phyloP scores from a whole-genome alignment of 2,329 filamentous ascomycete species.

The Fusarium sp. region DNA sequence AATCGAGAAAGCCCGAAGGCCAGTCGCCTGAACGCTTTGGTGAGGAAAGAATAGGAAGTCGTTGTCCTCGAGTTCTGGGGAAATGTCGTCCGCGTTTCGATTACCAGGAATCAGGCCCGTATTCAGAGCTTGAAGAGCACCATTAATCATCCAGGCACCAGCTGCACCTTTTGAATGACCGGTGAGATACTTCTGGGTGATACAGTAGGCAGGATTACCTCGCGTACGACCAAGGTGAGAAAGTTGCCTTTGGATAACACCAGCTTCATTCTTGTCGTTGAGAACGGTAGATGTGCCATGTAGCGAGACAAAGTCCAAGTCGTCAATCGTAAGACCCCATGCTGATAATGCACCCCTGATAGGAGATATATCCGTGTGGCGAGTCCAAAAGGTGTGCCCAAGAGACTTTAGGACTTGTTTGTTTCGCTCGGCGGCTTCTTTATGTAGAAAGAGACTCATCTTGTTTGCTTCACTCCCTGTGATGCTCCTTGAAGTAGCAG shows the following conservation, averaged over 20 bases:
- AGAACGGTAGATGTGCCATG: not conserved
- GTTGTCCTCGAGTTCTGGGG: not conserved
- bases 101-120: not conserved
- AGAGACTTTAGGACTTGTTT: not conserved
- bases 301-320: not conserved
- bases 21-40: not conserved
- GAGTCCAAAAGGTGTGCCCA: not conserved
- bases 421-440: no score
- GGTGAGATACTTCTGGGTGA: not conserved
- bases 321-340: not conserved
- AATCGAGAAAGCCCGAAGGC: not conserved
- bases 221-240: not conserved
- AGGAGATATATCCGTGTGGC: not conserved
- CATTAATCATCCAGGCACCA: not conserved
- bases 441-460: no score
- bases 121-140: not conserved
- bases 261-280: not conserved
- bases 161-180: not conserved
- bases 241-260: not conserved
- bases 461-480: no score
- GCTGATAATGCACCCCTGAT: not conserved
- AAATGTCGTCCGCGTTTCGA: not conserved
- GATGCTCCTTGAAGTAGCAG: no score
- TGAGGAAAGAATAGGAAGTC: not conserved
- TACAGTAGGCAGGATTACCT: no score